Evolutionary conservation across 352 stramenopile species (phyloP), one percentile per base, ranked within the genome.

Genomic region (Globisporangium nunn): DNA sequence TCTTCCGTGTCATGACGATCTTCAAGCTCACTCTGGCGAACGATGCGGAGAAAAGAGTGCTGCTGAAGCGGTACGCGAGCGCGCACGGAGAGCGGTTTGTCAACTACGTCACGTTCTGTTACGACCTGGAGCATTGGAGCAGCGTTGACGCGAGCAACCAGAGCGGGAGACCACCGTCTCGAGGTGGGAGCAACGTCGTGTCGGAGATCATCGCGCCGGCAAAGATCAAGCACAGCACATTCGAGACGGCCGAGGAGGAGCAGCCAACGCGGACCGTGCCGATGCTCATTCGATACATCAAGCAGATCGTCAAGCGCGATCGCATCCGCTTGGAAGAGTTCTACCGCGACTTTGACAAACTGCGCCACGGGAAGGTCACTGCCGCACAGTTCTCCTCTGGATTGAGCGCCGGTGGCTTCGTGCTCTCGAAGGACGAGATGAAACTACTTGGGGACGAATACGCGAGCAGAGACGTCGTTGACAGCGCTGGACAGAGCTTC

Each of bases 91-190:
- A 92, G 11, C 69, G 75, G 4, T 93, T 88, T 39, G 61, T 93
- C 28, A 93, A 92, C 68, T 93, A 91, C 52, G 80, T 90, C 46
- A 91, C 80, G 0, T 93, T 93, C 45, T 93, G 84, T 63, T 75
- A 80, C 49, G 84, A 92, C 29, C 62, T 93, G 3, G 84, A 91
- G 50, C 63, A 84, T 40, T 86, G 72, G 72, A 17, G 11, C 15
- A 29, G 35, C 23, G 23, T 6, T 15, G 61, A 72, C 14, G 60
- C 51, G 6, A 72, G 66, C 35, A 79, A 74, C 45, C 64, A 72
- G 33, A 69, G 56, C 15, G 50, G 39, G 3, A 70, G 75, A 7
- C 75, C 78, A 4, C 67, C 66, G 10, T 88, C 75, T 11, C 66
- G 68, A 28, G 63, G 73, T 35, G 65, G 72, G 0, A 55, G 37